These are phyloP conservation scores for Sphagnum fallax DNA, from an alignment of 228 moss, liverwort and hornwort species.

Conservation along the genomic window DNA sequence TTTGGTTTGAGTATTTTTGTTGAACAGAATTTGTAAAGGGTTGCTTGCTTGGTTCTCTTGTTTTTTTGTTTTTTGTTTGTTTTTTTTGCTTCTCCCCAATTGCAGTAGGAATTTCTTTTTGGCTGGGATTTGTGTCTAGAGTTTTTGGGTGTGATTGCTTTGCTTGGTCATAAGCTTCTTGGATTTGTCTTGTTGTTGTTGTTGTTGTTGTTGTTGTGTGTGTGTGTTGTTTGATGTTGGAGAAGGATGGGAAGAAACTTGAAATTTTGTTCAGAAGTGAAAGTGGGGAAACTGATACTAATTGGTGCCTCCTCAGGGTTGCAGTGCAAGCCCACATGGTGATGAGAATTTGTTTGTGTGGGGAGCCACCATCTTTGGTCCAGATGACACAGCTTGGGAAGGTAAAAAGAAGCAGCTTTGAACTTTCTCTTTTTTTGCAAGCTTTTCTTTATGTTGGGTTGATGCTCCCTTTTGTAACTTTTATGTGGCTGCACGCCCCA, in stretches of 20 bases:
- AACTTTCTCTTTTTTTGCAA: too few relatives aligned
- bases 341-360: constrained; percentile 56
- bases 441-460: too few relatives aligned
- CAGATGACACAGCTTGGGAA: constrained; percentile 63
- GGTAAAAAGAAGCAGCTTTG: constrained; percentile 8
- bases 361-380: constrained; percentile 55
- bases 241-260: neutral
- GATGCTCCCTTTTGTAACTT: too few relatives aligned
- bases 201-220: neutral
- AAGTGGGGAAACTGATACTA: constrained; percentile 2
- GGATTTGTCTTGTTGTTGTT: neutral
- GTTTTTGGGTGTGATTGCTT: neutral
- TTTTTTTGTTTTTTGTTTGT: too few relatives aligned
- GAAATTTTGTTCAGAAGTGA: neutral
- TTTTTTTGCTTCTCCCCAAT: too few relatives aligned
- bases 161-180: neutral
- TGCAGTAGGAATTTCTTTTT: neutral
- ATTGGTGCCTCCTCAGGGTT: constrained; percentile 26
- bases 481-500: too few relatives aligned
- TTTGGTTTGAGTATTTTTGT: too few relatives aligned
- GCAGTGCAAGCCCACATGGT: constrained; percentile 57
- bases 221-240: neutral
- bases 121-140: neutral
- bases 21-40: too few relatives aligned
- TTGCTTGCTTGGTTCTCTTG: too few relatives aligned